phyloP scores from a whole-genome alignment of 1,284 basidiomycete species.

The Agroathelia rolfsii region DNA sequence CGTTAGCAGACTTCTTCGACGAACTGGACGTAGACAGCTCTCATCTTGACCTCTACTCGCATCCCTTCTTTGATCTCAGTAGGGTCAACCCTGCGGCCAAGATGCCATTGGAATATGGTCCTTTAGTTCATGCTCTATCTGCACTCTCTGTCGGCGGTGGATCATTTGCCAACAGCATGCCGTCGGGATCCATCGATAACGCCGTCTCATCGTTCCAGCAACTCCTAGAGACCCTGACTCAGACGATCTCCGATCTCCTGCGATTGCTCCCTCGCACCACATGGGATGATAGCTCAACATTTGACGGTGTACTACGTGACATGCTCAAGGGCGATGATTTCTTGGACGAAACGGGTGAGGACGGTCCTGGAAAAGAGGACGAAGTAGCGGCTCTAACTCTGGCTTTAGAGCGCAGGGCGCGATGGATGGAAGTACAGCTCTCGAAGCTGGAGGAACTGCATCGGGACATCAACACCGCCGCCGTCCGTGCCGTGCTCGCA shows the following conservation, averaged over 20 bases:
- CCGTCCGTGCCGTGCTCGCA: slow-evolving; percentile 67
- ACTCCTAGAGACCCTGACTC: slow-evolving; percentile 72
- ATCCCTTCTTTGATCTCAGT: slow-evolving; percentile 64
- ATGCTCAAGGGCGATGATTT: slow-evolving; percentile 82
- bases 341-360: slow-evolving; percentile 62
- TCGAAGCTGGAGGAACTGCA: slow-evolving; percentile 78
- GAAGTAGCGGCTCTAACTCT: slow-evolving; percentile 74
- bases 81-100: slow-evolving; percentile 62
- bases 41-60: slow-evolving; percentile 50
- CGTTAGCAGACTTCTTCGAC: slow-evolving; percentile 49
- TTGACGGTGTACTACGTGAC: slow-evolving; percentile 73
- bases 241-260: slow-evolving; percentile 75
- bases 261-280: slow-evolving; percentile 74
- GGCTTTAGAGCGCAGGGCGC: slow-evolving; percentile 71
- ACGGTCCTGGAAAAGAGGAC: slow-evolving; percentile 54
- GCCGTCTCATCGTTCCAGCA: slow-evolving; percentile 81
- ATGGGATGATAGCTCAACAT: slow-evolving; percentile 80
- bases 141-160: slow-evolving; percentile 76
- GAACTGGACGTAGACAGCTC: slow-evolving; percentile 56
- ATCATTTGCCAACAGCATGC: slow-evolving; percentile 73
- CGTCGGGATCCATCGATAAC: slow-evolving; percentile 73
- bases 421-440: slow-evolving; percentile 83
- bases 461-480: slow-evolving; percentile 77
- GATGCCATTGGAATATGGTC: slow-evolving; percentile 71
- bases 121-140: slow-evolving; percentile 74